These are phyloP conservation scores for Lathyrus oleraceus DNA, from an alignment of 306 rosid species.

Conservation along the genomic window DNA sequence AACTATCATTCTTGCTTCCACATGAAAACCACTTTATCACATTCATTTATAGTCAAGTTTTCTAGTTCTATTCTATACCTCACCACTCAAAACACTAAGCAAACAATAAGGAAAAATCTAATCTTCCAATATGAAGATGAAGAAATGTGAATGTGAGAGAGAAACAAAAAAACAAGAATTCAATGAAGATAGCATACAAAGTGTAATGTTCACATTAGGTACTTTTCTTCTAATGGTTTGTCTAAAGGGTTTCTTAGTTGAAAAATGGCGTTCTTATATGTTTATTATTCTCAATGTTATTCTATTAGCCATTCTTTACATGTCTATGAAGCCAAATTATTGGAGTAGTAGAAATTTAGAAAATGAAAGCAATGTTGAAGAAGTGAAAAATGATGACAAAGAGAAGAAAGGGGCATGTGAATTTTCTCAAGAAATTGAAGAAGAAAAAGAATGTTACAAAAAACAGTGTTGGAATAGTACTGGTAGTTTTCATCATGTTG, in stretches of 20 bases:
- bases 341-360: constrained; percentile 23
- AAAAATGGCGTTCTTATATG: constrained; percentile 87
- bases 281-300: constrained; percentile 71
- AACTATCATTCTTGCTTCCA: constrained; percentile 40
- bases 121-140: constrained; percentile 50
- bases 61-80: neutral
- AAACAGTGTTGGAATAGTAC: constrained; percentile 32
- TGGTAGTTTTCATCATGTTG: neutral
- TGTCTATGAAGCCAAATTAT: constrained; percentile 49
- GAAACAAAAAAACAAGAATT: constrained; percentile 49
- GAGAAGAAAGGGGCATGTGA: constrained; percentile 20
- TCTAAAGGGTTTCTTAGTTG: constrained; percentile 61
- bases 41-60: constrained; percentile 31
- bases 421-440: constrained; percentile 39
- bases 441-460: constrained; percentile 32
- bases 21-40: constrained; percentile 35
- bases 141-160: constrained; percentile 44
- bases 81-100: constrained; percentile 21
- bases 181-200: constrained; percentile 48
- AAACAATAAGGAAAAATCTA: neutral
- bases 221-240: constrained; percentile 71
- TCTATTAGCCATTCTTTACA: constrained; percentile 73
- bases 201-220: constrained; percentile 60
- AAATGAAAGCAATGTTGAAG: constrained; percentile 24
- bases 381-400: constrained; percentile 34